A percentile compares a stretch with the other conserved stretches of the same genome.
phyloP scores from a whole-genome alignment of 352 stramenopile species.

The Nothophytophthora sp. region DNA sequence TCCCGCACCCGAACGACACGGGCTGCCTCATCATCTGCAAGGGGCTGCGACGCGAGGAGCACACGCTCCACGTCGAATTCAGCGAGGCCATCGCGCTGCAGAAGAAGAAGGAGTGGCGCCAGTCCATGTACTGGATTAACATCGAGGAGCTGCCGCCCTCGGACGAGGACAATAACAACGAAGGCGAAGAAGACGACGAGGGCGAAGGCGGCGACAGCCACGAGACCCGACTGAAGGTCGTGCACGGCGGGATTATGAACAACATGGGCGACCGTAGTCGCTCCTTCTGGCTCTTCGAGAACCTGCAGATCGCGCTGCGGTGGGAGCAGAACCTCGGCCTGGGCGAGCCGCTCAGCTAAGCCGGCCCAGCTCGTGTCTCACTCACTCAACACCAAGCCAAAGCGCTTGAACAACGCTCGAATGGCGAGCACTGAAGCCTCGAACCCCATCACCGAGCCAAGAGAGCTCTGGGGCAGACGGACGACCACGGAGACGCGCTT shows the following conservation, averaged over 20 bases:
- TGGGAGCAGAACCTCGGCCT: slow-evolving; percentile 56
- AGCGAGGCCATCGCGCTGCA: slow-evolving; percentile 42
- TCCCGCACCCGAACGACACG: slow-evolving; percentile 32
- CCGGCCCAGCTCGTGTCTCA: slow-evolving; percentile 1
- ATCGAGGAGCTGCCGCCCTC: slow-evolving; percentile 29
- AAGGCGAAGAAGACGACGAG: background rate
- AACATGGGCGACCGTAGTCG: slow-evolving; percentile 58
- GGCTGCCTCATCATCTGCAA: slow-evolving; percentile 58
- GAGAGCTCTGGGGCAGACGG: too few species aligned
- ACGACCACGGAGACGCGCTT: too few species aligned
- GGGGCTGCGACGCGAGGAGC: slow-evolving; percentile 46
- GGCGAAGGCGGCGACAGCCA: slow-evolving; percentile 6
- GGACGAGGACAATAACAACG: slow-evolving; percentile 14
- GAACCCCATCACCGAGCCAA: background rate
- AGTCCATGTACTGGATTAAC: slow-evolving; percentile 66
- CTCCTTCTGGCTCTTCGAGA: slow-evolving; percentile 61
- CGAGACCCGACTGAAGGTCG: slow-evolving; percentile 34
- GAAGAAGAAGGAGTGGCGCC: slow-evolving; percentile 56
- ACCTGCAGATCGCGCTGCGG: slow-evolving; percentile 49
- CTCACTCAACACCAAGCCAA: slow-evolving; percentile 18
- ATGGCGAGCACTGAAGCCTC: slow-evolving; percentile 12
- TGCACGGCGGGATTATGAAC: slow-evolving; percentile 59
- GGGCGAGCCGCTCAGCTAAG: slow-evolving; percentile 30
- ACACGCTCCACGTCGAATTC: slow-evolving; percentile 49
- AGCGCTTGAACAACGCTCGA: slow-evolving; percentile 4